phyloP scores from a whole-genome alignment of 768 basidiomycete genomes.

The Russula abietina region DNA sequence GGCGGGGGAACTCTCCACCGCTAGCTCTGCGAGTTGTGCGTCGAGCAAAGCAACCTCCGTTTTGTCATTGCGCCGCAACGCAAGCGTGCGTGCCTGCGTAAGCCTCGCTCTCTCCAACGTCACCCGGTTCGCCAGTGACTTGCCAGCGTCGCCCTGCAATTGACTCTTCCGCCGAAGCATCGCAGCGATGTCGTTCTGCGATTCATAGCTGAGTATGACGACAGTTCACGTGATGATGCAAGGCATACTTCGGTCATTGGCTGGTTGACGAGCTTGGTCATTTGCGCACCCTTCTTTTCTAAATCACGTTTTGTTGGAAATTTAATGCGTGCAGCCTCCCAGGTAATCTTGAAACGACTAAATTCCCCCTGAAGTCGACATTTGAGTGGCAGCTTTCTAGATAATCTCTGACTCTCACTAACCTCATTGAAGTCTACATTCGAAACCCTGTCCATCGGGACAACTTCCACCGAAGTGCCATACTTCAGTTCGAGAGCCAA shows the following conservation, averaged over 20 bases:
- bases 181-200: conserved; percentile 75
- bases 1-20: conserved; percentile 21
- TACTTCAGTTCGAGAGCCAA: conserved; percentile 63
- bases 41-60: conserved; percentile 59
- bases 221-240: conserved; percentile 2
- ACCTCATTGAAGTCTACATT: conserved; percentile 64
- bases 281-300: conserved; percentile 58
- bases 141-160: conserved; percentile 27
- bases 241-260: conserved; percentile 66
- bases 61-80: conserved; percentile 65
- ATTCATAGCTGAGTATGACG: conserved; percentile 8
- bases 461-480: conserved; percentile 56
- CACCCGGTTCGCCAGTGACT: conserved; percentile 33
- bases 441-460: conserved; percentile 82
- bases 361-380: conserved; percentile 57
- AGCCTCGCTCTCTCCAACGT: conserved; percentile 63
- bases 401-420: conserved; percentile 27
- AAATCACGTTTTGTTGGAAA: conserved; percentile 63
- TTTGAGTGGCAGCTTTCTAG: background rate
- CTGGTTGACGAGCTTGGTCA: conserved; percentile 52
- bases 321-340: conserved; percentile 47
- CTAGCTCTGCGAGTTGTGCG: conserved; percentile 53
- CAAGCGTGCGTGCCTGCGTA: conserved; percentile 65
- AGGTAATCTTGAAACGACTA: conserved; percentile 47
- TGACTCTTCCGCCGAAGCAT: conserved; percentile 65